These are phyloP conservation scores for Emmonsiellopsis sp. DNA, from an alignment of 2,329 filamentous ascomycete species.

Conservation along the genomic window DNA sequence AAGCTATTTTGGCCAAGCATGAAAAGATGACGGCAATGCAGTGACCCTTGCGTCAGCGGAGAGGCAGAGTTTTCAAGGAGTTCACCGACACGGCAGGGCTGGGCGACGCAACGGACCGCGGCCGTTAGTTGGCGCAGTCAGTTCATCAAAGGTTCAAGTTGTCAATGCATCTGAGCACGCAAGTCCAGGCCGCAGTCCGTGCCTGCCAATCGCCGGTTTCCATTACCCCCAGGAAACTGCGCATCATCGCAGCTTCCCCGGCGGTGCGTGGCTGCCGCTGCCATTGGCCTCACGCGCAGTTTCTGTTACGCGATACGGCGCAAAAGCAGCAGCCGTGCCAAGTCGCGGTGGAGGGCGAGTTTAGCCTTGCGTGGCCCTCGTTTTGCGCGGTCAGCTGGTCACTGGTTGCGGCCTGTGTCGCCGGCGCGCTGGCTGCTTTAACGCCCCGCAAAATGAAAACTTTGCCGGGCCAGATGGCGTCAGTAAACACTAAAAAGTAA, in stretches of 20 bases:
- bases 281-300: conserved; percentile 22
- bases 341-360: neutral
- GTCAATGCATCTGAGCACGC: too few relatives aligned
- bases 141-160: too few relatives aligned
- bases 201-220: neutral
- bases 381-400: too few relatives aligned
- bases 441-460: neutral
- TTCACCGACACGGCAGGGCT: too few relatives aligned
- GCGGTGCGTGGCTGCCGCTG: neutral
- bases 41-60: too few relatives aligned
- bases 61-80: too few relatives aligned
- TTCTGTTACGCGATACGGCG: conserved; percentile 28
- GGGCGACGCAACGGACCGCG: too few relatives aligned
- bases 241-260: neutral
- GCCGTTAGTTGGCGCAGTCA: too few relatives aligned
- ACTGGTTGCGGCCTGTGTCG: neutral
- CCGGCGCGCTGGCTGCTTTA: neutral
- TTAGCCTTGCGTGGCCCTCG: neutral
- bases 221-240: neutral
- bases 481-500: neutral
- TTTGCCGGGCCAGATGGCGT: neutral
- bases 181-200: too few relatives aligned
- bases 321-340: neutral
- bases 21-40: too few relatives aligned
- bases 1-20: too few relatives aligned